Base-by-base conservation (phyloP, 2,329 filamentous ascomycete genomes). In the Cordyceps pruinosa region DNA sequence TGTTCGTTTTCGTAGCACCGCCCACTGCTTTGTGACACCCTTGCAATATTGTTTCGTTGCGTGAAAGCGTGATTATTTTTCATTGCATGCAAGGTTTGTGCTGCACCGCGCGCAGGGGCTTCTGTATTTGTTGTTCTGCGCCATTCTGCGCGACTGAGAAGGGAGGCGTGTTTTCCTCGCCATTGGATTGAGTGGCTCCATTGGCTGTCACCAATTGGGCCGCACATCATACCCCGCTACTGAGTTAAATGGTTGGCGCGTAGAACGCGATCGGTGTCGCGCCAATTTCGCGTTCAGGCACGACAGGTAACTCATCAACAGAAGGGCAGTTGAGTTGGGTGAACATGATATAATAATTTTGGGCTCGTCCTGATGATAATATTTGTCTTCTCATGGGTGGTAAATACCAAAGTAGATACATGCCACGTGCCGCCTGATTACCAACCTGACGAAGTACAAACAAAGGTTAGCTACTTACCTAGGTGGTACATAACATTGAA, bases 221-320 rank as follows among this genome's bases (percentile, higher is more conserved):
- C n/a, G n/a, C n/a, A n/a, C n/a, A n/a, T n/a, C 13, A 17, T 39
- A 46, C 52, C 52, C 52, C 52, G 52, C 52, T 55, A 37, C 12
- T 35, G 23, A 37, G 30, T 54, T 53, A 28, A 54, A 39, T 46
- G 25, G 42, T 19, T 37, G 52, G 52, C 42, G 52, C 52, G 52
- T 13, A 54, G 34, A 37, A 46, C 51, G 42, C 51, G 51, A 37
- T 34, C 23, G 19, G 10, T 37, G 12, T 47, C 52, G 52, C 52
- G 52, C 42, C 52, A 47, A 47, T 28, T 47, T 55, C 52, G 52
- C 42, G 52, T 55, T 30, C n/a, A n/a, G n/a, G n/a, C n/a, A n/a
- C n/a, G n/a, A n/a, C n/a, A n/a, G n/a, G 23, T 5, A 6, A 35
- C 35, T 25, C 12, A 15, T n/a, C 23, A 10, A 30, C 25, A 39